Evolutionary conservation across 202 grass and related monocot species (phyloP).

Genomic region (Hordeum pubiflorum): DNA sequence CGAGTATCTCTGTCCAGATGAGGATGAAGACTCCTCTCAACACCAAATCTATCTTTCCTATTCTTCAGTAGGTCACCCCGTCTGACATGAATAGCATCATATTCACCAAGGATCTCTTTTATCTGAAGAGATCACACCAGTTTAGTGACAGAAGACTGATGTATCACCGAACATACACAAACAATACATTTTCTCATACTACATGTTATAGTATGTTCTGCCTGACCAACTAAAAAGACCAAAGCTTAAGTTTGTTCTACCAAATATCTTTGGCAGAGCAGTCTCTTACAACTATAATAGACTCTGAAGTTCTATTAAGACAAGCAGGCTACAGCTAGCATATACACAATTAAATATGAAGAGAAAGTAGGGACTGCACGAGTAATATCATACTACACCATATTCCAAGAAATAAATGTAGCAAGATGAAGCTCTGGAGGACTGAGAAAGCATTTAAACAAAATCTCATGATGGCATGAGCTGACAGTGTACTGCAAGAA

Average conservation of each 20-base stretch:
- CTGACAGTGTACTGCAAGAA: background rate
- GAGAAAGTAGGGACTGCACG: background rate
- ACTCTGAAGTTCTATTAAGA: background rate
- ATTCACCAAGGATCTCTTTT: slow-evolving; percentile 80
- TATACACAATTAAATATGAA: background rate
- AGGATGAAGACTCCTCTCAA: slow-evolving; percentile 78
- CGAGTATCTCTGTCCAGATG: slow-evolving; percentile 94
- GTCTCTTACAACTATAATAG: background rate
- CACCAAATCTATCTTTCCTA: slow-evolving; percentile 83
- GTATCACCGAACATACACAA: slow-evolving; percentile 6
- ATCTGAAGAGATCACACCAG: slow-evolving; percentile 42
- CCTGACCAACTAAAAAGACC: background rate
- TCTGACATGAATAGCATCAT: slow-evolving; percentile 97
- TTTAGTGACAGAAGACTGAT: slow-evolving; percentile 4
- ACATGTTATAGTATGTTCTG: slow-evolving; percentile 3
- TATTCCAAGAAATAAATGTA: slow-evolving; percentile 21
- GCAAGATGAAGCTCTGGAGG: background rate
- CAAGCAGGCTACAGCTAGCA: background rate
- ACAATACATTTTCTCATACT: background rate
- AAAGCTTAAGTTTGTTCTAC: background rate
- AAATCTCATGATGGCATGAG: background rate
- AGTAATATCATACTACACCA: background rate
- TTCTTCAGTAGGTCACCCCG: slow-evolving; percentile 85
- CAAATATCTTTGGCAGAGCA: background rate
- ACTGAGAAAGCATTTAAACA: background rate